Base-by-base conservation (phyloP, 2,329 filamentous ascomycete species). In the Septoria linicola region DNA sequence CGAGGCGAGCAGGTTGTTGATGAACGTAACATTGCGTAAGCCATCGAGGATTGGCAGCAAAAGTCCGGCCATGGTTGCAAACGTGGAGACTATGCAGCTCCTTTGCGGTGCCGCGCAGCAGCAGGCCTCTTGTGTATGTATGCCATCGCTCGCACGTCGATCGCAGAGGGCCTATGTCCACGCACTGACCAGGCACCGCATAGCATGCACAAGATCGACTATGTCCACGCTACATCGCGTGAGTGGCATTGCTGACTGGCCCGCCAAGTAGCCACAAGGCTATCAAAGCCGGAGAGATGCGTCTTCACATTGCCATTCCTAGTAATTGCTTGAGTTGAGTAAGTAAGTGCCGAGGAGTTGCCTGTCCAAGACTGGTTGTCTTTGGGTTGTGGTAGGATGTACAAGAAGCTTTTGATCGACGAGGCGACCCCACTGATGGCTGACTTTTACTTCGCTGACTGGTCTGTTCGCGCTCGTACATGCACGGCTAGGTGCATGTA, bases 21-120 rank as follows among this genome's bases (percentile, higher is more conserved):
- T 57, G 31, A 54, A 57, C 13, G 54, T 57, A 8, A 57, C 54
- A 36, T 57, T 57, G 8, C 54, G 51, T 5, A 54, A 48, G 16
- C 51, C 51, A n/a, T 51, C 52, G 4, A 52, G 43, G 14, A 39
- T 19, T 8, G 54, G 54, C 19, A 57, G 35, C 14, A 56, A 32
- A 3, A 55, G 41, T 3, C 46, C 39, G 10, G 41, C 16, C 42
- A 45, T 45, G 16, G 14, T 16, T n/a, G n/a, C 4, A 39, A 4
- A 16, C 7, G 27, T 30, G 7, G 27, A 30, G 27, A n/a, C n/a
- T n/a, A n/a, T n/a, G n/a, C n/a, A n/a, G n/a, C n/a, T n/a, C n/a
- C n/a, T n/a, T n/a, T n/a, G n/a, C n/a, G n/a, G n/a, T n/a, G n/a
- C n/a, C n/a, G n/a, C n/a, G n/a, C 23, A 27, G 23, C 10, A 10